Conservation (phyloP, 495 filamentous ascomycete genomes). For the Xylaria grammica region DNA sequence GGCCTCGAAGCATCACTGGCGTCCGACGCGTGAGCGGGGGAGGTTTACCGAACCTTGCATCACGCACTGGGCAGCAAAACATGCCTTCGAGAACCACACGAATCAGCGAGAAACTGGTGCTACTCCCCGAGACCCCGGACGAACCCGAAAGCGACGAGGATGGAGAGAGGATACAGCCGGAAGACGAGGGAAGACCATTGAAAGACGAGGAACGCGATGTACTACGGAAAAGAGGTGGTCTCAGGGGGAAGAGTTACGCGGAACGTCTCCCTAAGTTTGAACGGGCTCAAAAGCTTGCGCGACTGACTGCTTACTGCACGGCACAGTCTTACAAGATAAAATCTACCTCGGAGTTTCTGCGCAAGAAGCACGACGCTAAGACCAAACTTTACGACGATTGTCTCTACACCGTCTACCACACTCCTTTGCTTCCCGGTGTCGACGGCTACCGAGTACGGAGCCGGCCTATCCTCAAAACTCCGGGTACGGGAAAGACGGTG, state of each 20-base stretch:
- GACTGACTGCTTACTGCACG: slow-evolving; percentile 95
- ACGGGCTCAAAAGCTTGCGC: slow-evolving; percentile 82
- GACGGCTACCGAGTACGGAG: slow-evolving; percentile 88
- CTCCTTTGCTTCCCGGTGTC: slow-evolving; percentile 81
- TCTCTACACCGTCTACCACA: slow-evolving; percentile 92
- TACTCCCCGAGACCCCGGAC: slow-evolving; percentile 84
- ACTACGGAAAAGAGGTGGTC: slow-evolving; percentile 64
- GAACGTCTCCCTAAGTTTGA: slow-evolving; percentile 91
- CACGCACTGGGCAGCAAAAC: slow-evolving; percentile 67
- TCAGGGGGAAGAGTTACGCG: slow-evolving; percentile 88
- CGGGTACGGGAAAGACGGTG: slow-evolving; percentile 84
- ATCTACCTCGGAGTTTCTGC: slow-evolving; percentile 83
- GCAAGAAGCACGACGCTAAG: slow-evolving; percentile 85
- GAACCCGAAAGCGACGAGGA: slow-evolving; percentile 61
- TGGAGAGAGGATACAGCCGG: slow-evolving; percentile 52
- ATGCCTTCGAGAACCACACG: slow-evolving; percentile 89
- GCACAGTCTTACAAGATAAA: slow-evolving; percentile 91
- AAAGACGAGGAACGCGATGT: slow-evolving; percentile 78
- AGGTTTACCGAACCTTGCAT: slow-evolving; percentile 46
- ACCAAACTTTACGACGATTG: slow-evolving; percentile 99
- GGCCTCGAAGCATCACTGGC: slow-evolving; percentile 46
- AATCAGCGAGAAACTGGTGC: slow-evolving; percentile 90
- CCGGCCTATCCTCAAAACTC: slow-evolving; percentile 87
- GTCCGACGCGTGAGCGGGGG: slow-evolving; percentile 47
- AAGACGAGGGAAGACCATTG: slow-evolving; percentile 69